Percentiles rank a stretch among this genome's conserved stretches.
Evolutionary conservation across 139 green algal genomes (phyloP).

Genomic region (Picochlorum sp.): DNA sequence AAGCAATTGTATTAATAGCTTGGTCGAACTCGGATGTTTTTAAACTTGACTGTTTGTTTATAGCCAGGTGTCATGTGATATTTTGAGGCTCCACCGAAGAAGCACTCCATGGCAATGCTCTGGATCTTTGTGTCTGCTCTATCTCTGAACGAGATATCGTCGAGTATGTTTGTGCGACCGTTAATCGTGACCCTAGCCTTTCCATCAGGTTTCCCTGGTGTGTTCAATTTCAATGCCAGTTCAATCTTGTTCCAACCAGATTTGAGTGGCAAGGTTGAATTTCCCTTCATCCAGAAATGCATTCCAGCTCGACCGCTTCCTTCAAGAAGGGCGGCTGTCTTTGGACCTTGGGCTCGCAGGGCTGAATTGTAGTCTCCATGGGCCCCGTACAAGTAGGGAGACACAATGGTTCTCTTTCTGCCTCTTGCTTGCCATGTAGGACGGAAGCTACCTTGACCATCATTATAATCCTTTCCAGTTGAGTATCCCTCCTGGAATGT

Average conservation of each 20-base stretch:
- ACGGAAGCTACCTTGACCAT: conserved; percentile 4
- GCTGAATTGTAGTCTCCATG: neutral
- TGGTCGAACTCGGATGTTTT: neutral
- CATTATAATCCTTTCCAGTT: conserved; percentile 4
- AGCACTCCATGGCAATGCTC: neutral
- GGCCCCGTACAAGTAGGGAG: neutral
- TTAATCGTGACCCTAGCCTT: conserved; percentile 10
- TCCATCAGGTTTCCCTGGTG: conserved; percentile 1
- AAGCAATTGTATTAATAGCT: neutral
- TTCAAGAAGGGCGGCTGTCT: neutral
- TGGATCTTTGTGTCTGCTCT: conserved; percentile 2
- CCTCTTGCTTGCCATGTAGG: neutral
- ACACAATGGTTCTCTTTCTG: neutral
- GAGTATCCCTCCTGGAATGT: neutral
- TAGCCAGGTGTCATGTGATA: conserved; percentile 5
- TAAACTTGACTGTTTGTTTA: neutral
- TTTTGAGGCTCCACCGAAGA: conserved; percentile 3
- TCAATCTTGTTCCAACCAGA: conserved; percentile 11
- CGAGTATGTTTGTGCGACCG: conserved; percentile 5
- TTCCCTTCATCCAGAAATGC: conserved; percentile 3
- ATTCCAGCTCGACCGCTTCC: neutral
- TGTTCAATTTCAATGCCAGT: conserved; percentile 9
- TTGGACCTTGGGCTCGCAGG: neutral
- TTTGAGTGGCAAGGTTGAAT: conserved; percentile 5
- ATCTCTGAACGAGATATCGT: conserved; percentile 8